Evolutionary conservation across 805 yeast species (phyloP), one percentile per base, ranked within the genome.

Genomic region (Cyberlindnera saturnus): DNA sequence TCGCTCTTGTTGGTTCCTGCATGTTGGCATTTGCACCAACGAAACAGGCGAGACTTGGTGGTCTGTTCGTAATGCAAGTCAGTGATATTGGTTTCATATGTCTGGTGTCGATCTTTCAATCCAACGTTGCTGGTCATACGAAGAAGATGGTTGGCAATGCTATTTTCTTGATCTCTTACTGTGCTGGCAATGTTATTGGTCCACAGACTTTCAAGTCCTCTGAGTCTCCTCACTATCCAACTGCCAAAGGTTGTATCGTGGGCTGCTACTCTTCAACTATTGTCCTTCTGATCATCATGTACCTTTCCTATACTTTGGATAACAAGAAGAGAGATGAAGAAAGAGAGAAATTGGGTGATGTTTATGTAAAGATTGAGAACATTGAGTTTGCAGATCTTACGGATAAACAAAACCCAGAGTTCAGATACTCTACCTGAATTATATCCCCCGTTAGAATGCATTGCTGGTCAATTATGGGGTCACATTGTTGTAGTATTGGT

Each of bases 111-210:
- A 52, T 60, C 35, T 60, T 68, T 41, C 61, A 66, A 26, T 65
- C 76, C 3, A 73, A 84, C 58, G 73, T 81, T 31, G 80, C 89
- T 2, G 93, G 93, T 11, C 75, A 78, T 48, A 82, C 90, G n/a
- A 86, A 86, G 61, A 79, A 82, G 52, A 69, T 79, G 50, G 71
- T 78, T 5, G 71, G 77, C 23, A 75, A 77, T 41, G 81, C 82
- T 6, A 59, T 80, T 31, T 73, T 73, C 38, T 69, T 84, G 60
- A 70, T 83, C 45, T 82, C 79, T 5, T 85, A 81, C 57, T 78
- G 86, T 34, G 74, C 77, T 36, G 86, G 87, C 14, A 79, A 82
- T 59, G 66, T 83, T 33, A 73, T 81, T 44, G 91, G 90, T 3
- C 89, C 93, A 5, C 88, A 82, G 61, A 71, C 84, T 16, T 85